Evolutionary conservation across 1,284 basidiomycete species (phyloP), one percentile per base, ranked within the genome.

Genomic region (Marasmius tenuissimus): DNA sequence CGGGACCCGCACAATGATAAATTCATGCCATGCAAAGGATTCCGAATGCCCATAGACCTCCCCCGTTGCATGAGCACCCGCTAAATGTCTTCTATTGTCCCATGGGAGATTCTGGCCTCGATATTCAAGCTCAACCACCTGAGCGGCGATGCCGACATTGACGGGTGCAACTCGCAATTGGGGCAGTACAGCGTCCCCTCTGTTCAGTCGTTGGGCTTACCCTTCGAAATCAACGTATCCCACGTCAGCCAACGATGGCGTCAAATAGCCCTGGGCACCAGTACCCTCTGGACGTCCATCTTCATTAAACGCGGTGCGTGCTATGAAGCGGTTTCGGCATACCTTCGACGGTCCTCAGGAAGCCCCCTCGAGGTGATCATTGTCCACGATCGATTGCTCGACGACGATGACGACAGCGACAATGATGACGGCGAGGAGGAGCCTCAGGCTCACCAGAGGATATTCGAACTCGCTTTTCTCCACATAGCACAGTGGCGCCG

Each of bases 81-180:
- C 27, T 27, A 4, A 27, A 27, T 27, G 27, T 27, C 27, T 27
- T 27, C 27, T 27, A 27, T 27, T 4, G 4, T 27, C 27, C 27
- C 27, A 27, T 88, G 61, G 80, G 79, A 3, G 79, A 81, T 53
- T 79, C 80, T 3, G 71, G 84, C 85, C 1, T 88, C 87, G 5
- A 79, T 54, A 8, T 54, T 54, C 37, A 10, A 37, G 38, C 12
- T 35, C 3, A 20, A 20, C 18, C 57, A 48, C 12, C 33, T 27
- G 12, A 18, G 34, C 12, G 51, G 27, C 27, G 27, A 27, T 27
- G 50, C 33, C 14, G 4, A 22, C 34, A 16, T 5, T 27, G 20
- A n/a, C 22, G n/a, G 22, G 6, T 33, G 38, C 22, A 40, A 4
- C 18, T 22, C 4, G 57, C 27, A 62, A 11, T 39, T 16, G 27